phyloP scores from a whole-genome alignment of 83 land plant species.

The Picea engelmannii region DNA sequence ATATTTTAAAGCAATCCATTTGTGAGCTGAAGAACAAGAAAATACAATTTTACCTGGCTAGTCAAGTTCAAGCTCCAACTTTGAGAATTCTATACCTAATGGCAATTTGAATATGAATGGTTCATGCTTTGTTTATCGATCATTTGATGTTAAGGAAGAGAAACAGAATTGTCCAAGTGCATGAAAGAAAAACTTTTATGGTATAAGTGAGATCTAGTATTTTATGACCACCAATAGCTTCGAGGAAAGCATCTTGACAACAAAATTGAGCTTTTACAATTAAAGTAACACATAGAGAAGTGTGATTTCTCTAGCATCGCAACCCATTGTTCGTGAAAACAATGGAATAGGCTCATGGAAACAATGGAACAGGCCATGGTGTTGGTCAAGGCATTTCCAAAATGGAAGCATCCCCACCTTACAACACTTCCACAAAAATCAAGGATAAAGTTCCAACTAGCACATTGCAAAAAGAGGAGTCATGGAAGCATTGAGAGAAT shows the following conservation, averaged over 20 bases:
- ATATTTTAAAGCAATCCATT: conserved; percentile 68
- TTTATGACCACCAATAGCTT: conserved; percentile 19
- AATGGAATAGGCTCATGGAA: conserved; percentile 13
- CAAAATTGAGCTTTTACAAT: conserved; percentile 24
- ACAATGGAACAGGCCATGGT: conserved; percentile 60
- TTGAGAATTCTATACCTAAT: neutral
- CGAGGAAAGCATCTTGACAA: conserved; percentile 34
- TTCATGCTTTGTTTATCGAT: neutral
- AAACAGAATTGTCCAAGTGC: conserved; percentile 42
- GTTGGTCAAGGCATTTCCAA: conserved; percentile 44
- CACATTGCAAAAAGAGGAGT: neutral
- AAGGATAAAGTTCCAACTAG: neutral
- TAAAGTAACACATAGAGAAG: conserved; percentile 22
- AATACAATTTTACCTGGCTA: conserved; percentile 30
- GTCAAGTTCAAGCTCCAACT: neutral
- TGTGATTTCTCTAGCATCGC: conserved; percentile 29
- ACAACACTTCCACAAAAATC: neutral
- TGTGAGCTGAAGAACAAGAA: conserved; percentile 65
- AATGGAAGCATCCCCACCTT: conserved; percentile 27
- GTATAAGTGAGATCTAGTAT: conserved; percentile 38
- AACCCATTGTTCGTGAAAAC: conserved; percentile 56
- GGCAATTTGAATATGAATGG: conserved; percentile 16
- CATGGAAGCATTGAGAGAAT: neutral
- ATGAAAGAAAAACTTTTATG: conserved; percentile 43
- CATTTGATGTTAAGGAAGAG: conserved; percentile 43